A percentile compares a stretch with the other conserved stretches of the same genome.
Conservation (phyloP, 345 rosid genomes). For the Boechera retrofracta region DNA sequence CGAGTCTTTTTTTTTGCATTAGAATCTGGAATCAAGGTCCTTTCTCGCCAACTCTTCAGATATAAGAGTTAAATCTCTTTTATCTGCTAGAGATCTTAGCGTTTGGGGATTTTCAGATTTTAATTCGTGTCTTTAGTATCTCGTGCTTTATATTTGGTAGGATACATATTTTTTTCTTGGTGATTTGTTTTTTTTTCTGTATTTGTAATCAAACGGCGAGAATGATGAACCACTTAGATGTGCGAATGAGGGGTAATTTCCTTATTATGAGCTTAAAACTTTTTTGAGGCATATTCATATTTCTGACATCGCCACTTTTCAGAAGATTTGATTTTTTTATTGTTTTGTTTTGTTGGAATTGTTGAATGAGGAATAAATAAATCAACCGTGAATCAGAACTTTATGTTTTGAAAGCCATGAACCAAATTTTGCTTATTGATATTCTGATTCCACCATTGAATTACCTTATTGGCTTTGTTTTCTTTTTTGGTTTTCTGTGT, state of each 20-base stretch:
- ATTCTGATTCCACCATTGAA: slow-evolving; percentile 41
- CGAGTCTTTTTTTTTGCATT: slow-evolving; percentile 8
- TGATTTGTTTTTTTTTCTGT: not conserved
- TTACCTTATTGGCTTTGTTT: too few relatives aligned
- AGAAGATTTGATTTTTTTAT: too few relatives aligned
- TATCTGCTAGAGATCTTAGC: slow-evolving; percentile 17
- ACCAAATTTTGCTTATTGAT: slow-evolving; percentile 46
- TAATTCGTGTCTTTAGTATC: not conserved
- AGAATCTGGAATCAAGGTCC: slow-evolving; percentile 15
- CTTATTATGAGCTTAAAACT: slow-evolving; percentile 4
- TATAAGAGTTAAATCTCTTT: not conserved
- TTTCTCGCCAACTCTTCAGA: slow-evolving; percentile 12
- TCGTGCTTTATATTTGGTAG: slow-evolving; percentile 26
- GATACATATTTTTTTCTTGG: slow-evolving; percentile 6
- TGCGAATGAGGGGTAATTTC: slow-evolving; percentile 19
- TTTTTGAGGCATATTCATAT: slow-evolving; percentile 41
- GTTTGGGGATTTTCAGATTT: slow-evolving; percentile 27
- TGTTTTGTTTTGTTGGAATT: not conserved
- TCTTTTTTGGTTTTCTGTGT: too few relatives aligned
- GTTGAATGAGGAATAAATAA: slow-evolving; percentile 39
- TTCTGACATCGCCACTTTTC: slow-evolving; percentile 14
- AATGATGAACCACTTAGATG: slow-evolving; percentile 39
- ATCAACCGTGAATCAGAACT: slow-evolving; percentile 17
- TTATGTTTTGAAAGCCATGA: not conserved
- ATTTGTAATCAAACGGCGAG: not conserved